phyloP scores from a whole-genome alignment of 2,329 filamentous ascomycete genomes.

The Neospermospora avenae region DNA sequence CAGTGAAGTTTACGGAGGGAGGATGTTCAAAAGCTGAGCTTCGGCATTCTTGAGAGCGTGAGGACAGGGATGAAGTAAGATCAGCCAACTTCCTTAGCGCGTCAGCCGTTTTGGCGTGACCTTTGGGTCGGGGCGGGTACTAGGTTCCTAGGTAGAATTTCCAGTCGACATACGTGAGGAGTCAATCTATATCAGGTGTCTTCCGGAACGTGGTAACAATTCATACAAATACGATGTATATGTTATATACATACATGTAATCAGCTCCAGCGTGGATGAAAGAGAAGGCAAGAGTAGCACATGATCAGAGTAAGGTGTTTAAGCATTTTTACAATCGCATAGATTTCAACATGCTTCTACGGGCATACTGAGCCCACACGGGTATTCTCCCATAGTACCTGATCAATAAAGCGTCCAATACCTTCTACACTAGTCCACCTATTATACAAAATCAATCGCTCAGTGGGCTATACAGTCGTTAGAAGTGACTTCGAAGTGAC shows the following conservation, averaged over 20 bases:
- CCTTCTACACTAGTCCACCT: constrained; percentile 14
- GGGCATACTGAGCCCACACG: constrained; percentile 32
- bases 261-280: too few species aligned
- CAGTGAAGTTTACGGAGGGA: neutral
- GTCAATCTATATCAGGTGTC: too few species aligned
- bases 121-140: too few species aligned
- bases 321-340: constrained; percentile 36
- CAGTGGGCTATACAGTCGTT: constrained; percentile 32
- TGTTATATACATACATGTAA: too few species aligned
- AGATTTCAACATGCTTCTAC: constrained; percentile 31
- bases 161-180: neutral
- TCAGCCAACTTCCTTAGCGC: neutral
- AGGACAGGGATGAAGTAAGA: constrained; percentile 4
- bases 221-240: too few species aligned
- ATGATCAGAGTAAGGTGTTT: constrained; percentile 34
- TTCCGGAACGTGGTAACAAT: too few species aligned
- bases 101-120: too few species aligned
- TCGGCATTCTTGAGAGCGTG: neutral
- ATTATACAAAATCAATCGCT: constrained; percentile 30
- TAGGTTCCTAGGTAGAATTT: neutral
- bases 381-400: constrained; percentile 19
- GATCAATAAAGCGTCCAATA: constrained; percentile 20
- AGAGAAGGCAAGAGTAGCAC: neutral
- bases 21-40: constrained; percentile 1
- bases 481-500: neutral